A percentile compares a stretch with the other conserved stretches of the same genome.
phyloP scores from a whole-genome alignment of 148 eudicot genomes.

The Camellia sinensis region DNA sequence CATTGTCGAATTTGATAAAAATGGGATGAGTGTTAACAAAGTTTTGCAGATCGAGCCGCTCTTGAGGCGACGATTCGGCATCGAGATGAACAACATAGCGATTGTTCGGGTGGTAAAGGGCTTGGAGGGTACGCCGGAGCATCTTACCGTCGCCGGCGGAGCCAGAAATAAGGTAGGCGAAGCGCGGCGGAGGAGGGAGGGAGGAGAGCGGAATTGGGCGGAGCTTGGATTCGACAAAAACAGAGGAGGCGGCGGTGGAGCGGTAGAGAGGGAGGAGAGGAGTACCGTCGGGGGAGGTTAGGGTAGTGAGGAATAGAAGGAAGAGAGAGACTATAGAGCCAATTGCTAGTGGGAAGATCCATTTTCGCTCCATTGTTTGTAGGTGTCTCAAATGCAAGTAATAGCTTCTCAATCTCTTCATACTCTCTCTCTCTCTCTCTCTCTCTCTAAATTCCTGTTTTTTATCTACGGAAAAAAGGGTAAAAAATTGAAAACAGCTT shows the following conservation, averaged over 20 bases:
- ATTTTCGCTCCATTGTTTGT: slow-evolving; percentile 44
- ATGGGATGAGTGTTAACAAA: slow-evolving; percentile 37
- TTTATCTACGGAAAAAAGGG: background rate
- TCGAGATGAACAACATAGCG: slow-evolving; percentile 80
- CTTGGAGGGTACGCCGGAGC: slow-evolving; percentile 58
- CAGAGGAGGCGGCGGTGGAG: slow-evolving; percentile 34
- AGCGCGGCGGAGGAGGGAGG: slow-evolving; percentile 58
- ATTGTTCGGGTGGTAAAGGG: slow-evolving; percentile 74
- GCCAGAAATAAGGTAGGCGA: slow-evolving; percentile 87
- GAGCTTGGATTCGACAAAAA: slow-evolving; percentile 73
- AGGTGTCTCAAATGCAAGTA: slow-evolving; percentile 44
- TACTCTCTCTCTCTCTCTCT: background rate
- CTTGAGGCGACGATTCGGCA: slow-evolving; percentile 56
- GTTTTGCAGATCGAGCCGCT: slow-evolving; percentile 42
- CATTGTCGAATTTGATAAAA: slow-evolving; percentile 56
- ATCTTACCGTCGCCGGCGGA: slow-evolving; percentile 62
- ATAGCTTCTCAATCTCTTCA: slow-evolving; percentile 62
- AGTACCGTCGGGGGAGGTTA: slow-evolving; percentile 42
- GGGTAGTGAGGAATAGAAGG: slow-evolving; percentile 52
- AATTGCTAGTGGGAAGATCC: slow-evolving; percentile 73
- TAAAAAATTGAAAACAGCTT: background rate
- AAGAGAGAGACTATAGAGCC: slow-evolving; percentile 54
- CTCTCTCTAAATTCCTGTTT: background rate
- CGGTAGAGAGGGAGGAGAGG: slow-evolving; percentile 34
- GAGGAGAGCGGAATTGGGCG: slow-evolving; percentile 41